Conservation (phyloP, 495 filamentous ascomycete genomes). For the Podospora australis region DNA sequence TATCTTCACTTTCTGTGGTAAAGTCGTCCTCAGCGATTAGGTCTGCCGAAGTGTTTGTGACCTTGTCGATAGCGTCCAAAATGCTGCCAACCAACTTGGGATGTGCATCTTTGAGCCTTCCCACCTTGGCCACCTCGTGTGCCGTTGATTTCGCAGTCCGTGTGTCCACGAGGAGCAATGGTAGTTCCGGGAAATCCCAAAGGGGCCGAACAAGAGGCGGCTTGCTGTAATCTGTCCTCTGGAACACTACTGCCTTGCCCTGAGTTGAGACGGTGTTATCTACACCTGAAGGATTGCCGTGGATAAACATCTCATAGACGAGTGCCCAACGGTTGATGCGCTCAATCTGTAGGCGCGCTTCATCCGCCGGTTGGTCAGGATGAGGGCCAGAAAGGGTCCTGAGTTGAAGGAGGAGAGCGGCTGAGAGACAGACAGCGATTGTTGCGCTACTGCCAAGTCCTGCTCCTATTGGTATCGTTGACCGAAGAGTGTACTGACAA, state of each 20-base stretch:
- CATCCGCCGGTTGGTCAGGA: slow-evolving; percentile 73
- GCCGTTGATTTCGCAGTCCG: slow-evolving; percentile 73
- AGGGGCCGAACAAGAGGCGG: slow-evolving; percentile 73
- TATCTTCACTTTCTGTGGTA: slow-evolving; percentile 49
- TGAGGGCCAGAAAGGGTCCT: slow-evolving; percentile 82
- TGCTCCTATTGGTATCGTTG: slow-evolving; percentile 87
- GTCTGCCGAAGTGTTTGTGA: slow-evolving; percentile 66
- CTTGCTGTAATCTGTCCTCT: slow-evolving; percentile 67
- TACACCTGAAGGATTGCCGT: slow-evolving; percentile 91
- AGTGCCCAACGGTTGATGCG: slow-evolving; percentile 97
- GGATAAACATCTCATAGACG: slow-evolving; percentile 92
- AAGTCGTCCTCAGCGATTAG: slow-evolving; percentile 62
- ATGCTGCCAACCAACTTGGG: slow-evolving; percentile 68
- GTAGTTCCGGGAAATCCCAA: slow-evolving; percentile 81
- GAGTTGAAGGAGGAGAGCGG: slow-evolving; percentile 81
- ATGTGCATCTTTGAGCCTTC: slow-evolving; percentile 57
- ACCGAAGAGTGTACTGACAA: slow-evolving; percentile 84
- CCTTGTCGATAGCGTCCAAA: slow-evolving; percentile 73
- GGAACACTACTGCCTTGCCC: slow-evolving; percentile 89
- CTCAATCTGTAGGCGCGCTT: slow-evolving; percentile 79
- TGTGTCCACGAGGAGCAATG: slow-evolving; percentile 84
- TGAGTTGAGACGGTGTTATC: slow-evolving; percentile 95
- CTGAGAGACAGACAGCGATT: slow-evolving; percentile 81
- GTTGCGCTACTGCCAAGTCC: slow-evolving; percentile 91
- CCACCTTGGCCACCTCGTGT: slow-evolving; percentile 81